Base-by-base conservation (phyloP, 768 basidiomycete species). In the Sarcomyxa edulis region DNA sequence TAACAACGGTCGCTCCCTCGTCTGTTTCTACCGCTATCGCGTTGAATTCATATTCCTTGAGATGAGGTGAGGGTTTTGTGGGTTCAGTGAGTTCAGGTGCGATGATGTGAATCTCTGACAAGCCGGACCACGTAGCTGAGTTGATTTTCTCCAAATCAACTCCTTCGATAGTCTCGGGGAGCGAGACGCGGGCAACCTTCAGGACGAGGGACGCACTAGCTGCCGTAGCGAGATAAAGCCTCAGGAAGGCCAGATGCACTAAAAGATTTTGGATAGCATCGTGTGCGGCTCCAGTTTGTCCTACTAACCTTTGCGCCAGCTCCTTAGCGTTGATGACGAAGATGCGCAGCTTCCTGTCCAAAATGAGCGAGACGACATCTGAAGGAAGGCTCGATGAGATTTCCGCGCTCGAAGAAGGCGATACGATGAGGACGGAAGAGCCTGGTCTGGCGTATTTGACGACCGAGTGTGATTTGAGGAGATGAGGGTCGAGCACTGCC, bases 401-500 rank as follows among this genome's bases (percentile, higher is more conserved):
- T 52, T 98, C 93, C 9, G 77, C 74, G 19, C 72, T 52, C 3
- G 82, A 71, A 91, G 91, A 96, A 12, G 76, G 60, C 2, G 91
- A 79, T 36, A 76, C 60, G 38, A 95, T 58, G 39, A 98, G 76
- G 23, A 96, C 74, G 6, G 80, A 64, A 0, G 91, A 82, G 6
- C 73, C 74, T 3, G 62, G 58, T 43, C 79, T 83, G 19, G 86
- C 81, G 34, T 79, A 71, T 19, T 76, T 62, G 36, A 96, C 55
- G 19, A 93, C 52, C 7, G 78, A 74, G 52, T 92, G 90, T 0
- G 83, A 74, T 56, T 85, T 91, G 49, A 95, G 69, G 22, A 98
- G 67, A 33, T 61, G 69, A 33, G 84, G 76, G 43, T 94, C 89
- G 26, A 91, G 65, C 23, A 97, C 61, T 40, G 78, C 81, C 29